phyloP scores from a whole-genome alignment of 129 eudicot species.

The Arctium lappa region DNA sequence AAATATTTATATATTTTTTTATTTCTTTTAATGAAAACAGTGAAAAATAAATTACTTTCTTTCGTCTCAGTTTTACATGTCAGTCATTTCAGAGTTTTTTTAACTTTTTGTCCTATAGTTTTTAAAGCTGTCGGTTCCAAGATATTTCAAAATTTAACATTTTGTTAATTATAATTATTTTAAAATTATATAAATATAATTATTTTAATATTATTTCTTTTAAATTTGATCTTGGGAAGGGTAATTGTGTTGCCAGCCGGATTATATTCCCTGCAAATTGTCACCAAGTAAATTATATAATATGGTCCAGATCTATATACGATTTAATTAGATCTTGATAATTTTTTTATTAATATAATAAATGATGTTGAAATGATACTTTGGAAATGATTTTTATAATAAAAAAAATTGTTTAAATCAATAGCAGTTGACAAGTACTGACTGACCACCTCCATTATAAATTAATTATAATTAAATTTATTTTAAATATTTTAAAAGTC shows the following conservation, averaged over 20 bases:
- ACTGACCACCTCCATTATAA: slow-evolving; percentile 15
- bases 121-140: slow-evolving; percentile 15
- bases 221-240: background rate
- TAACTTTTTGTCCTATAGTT: background rate
- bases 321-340: background rate
- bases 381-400: slow-evolving; percentile 6
- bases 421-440: background rate
- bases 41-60: background rate
- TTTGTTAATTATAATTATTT: background rate
- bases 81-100: background rate
- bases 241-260: slow-evolving; percentile 40
- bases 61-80: background rate
- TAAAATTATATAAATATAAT: background rate
- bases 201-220: background rate
- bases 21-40: background rate
- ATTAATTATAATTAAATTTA: background rate
- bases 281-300: slow-evolving; percentile 27
- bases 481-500: background rate
- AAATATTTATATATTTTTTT: background rate
- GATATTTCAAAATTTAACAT: background rate
- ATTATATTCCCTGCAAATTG: slow-evolving; percentile 45
- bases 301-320: slow-evolving; percentile 21
- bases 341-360: background rate
- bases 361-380: slow-evolving; percentile 3
- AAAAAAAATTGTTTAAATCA: background rate